Conservation (phyloP, 495 filamentous ascomycete species). For the Penicillium angulare region DNA sequence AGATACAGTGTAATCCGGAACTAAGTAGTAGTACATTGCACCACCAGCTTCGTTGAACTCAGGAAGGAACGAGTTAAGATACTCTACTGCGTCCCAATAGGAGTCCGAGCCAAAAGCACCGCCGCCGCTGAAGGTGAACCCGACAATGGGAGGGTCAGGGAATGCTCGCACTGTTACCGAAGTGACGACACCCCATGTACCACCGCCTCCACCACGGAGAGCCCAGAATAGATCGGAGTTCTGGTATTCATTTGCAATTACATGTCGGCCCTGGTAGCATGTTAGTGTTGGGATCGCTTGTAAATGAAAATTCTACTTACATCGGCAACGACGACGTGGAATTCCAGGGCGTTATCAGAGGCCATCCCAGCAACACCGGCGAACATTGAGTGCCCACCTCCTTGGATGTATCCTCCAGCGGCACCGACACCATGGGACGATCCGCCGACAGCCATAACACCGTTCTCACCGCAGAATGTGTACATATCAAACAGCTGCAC, state of each 20-base stretch:
- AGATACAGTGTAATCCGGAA: slow-evolving; percentile 13
- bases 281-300: neutral
- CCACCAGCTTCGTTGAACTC: slow-evolving; percentile 33
- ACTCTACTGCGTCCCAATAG: slow-evolving; percentile 37
- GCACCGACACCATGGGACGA: slow-evolving; percentile 20
- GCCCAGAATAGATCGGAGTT: slow-evolving; percentile 57
- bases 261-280: slow-evolving; percentile 35
- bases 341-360: slow-evolving; percentile 38
- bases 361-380: slow-evolving; percentile 31
- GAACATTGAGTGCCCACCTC: slow-evolving; percentile 54
- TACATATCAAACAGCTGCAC: slow-evolving; percentile 49
- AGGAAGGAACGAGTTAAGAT: slow-evolving; percentile 26
- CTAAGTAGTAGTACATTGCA: slow-evolving; percentile 34
- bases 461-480: slow-evolving; percentile 21
- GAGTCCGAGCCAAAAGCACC: neutral
- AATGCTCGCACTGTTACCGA: slow-evolving; percentile 29
- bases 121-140: neutral
- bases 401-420: slow-evolving; percentile 54
- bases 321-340: slow-evolving; percentile 36
- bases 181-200: slow-evolving; percentile 52
- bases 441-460: slow-evolving; percentile 17
- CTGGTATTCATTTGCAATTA: slow-evolving; percentile 36
- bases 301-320: slow-evolving; percentile 20
- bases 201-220: slow-evolving; percentile 43
- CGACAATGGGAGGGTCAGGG: neutral